Evolutionary conservation across 441 rosid species (phyloP), one percentile per base, ranked within the genome.

Genomic region (Pelargonium exstipulatum): DNA sequence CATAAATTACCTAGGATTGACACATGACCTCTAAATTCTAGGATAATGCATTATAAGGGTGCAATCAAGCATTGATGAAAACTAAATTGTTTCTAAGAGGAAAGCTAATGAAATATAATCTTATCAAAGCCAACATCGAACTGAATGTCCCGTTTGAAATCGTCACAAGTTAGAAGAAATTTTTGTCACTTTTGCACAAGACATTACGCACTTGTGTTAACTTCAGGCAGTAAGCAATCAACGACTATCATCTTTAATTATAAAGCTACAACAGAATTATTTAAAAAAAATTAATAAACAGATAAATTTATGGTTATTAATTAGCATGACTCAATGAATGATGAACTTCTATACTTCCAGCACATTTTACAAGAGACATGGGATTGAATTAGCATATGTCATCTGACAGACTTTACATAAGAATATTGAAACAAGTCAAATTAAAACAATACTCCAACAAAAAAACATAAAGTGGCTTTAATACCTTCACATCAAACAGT

Each of bases 1-100:
- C 63, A 18, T 14, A 55, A 14, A 53, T 29, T 13, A n/a, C 10
- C 57, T n/a, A 61, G 24, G 73, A 68, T 22, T 17, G 66, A 49
- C 24, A 14, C 29, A 5, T 24, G 45, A 62, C 29, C 71, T 48
- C 29, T 66, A 75, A 4, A 68, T 12, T 62, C 42, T 61, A 51
- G 43, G 22, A 16, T 49, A 29, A 67, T 24, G 51, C 40, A 45
- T 22, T 0, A 57, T 18, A 9, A 24, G 8, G 20, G 18, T 51
- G 14, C 35, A 45, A 14, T 13, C 8, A 29, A 62, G 43, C 60
- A 73, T 9, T 32, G 20, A 57, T 17, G 3, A 18, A 18, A 8
- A 0, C 20, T 5, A 57, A 18, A 57, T 18, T 7, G 17, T 10
- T 37, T 68, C 35, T 12, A 24, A 17, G 16, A 26, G 55, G 69